A percentile compares a stretch with the other conserved stretches of the same genome.
Conservation (phyloP, 73 alveolate species). For the Blepharisma japonicum region DNA sequence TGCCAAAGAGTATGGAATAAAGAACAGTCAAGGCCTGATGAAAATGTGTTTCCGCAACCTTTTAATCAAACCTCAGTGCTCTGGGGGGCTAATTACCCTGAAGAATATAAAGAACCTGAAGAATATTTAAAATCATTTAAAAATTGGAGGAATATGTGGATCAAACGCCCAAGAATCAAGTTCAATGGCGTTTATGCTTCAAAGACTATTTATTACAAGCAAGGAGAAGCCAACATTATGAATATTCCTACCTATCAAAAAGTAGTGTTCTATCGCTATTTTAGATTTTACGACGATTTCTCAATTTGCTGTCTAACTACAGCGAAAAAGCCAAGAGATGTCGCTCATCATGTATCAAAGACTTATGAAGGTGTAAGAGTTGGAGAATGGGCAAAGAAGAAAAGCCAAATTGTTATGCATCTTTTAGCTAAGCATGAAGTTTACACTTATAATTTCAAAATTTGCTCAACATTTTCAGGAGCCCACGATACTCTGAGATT, state of each 20-base stretch:
- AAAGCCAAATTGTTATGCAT: background rate
- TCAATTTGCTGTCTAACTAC: background rate
- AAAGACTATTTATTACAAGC: background rate
- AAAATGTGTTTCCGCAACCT: background rate
- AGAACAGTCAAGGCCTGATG: background rate
- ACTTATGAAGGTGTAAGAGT: background rate
- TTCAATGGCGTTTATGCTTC: slow-evolving; percentile 16
- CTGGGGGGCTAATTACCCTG: slow-evolving; percentile 1
- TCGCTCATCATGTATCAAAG: background rate
- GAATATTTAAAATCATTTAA: slow-evolving; percentile 15
- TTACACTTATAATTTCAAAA: background rate
- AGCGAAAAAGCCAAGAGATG: slow-evolving; percentile 3
- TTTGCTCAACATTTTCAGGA: background rate
- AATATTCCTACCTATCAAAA: slow-evolving; percentile 7
- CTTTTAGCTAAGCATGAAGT: slow-evolving; percentile 8
- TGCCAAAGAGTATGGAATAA: background rate
- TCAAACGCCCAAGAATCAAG: slow-evolving; percentile 18
- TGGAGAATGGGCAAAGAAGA: slow-evolving; percentile 16
- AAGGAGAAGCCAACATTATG: background rate
- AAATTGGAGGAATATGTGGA: slow-evolving; percentile 29
- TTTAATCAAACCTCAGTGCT: background rate
- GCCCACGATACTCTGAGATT: background rate
- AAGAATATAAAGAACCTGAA: background rate
- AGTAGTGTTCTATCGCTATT: slow-evolving; percentile 18
- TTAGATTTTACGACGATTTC: slow-evolving; percentile 17